These are phyloP conservation scores for Mucor mucedo DNA, from an alignment of 371 early-diverging fungal species.

Conservation along the genomic window DNA sequence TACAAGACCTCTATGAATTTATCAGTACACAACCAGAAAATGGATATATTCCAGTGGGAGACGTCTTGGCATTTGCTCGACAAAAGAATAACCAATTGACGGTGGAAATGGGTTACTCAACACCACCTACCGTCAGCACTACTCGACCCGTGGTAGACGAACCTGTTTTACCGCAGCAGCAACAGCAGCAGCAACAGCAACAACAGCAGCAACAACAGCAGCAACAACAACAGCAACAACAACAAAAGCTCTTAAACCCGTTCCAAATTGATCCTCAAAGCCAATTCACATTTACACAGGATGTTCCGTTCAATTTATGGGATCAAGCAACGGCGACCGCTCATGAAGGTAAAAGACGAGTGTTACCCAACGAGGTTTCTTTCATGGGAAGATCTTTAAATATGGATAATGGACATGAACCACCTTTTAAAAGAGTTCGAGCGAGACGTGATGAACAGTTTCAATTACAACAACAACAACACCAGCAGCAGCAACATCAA, in stretches of 20 bases:
- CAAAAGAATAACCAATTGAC: slow-evolving; percentile 51
- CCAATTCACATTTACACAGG: slow-evolving; percentile 52
- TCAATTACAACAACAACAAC: slow-evolving; percentile 12
- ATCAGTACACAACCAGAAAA: slow-evolving; percentile 48
- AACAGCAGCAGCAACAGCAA: too few species aligned
- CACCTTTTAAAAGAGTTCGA: slow-evolving; percentile 46
- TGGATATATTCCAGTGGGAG: slow-evolving; percentile 57
- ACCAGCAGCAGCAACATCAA: too few species aligned
- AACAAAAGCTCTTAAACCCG: slow-evolving; percentile 12
- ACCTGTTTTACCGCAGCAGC: background rate
- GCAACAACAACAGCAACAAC: too few species aligned
- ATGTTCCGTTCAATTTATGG: slow-evolving; percentile 21
- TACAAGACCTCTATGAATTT: slow-evolving; percentile 72
- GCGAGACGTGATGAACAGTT: slow-evolving; percentile 37
- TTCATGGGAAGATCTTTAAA: slow-evolving; percentile 51
- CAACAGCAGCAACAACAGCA: too few species aligned
- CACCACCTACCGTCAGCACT: background rate
- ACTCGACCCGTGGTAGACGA: background rate
- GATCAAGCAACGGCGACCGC: slow-evolving; percentile 20
- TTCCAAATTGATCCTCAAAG: slow-evolving; percentile 54
- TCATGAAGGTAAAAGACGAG: slow-evolving; percentile 34
- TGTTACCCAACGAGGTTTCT: slow-evolving; percentile 34
- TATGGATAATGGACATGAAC: slow-evolving; percentile 36
- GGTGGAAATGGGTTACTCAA: slow-evolving; percentile 30
- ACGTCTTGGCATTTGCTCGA: slow-evolving; percentile 60